Evolutionary conservation across 1,284 basidiomycete species (phyloP).

Genomic region (Trametes versicolor): DNA sequence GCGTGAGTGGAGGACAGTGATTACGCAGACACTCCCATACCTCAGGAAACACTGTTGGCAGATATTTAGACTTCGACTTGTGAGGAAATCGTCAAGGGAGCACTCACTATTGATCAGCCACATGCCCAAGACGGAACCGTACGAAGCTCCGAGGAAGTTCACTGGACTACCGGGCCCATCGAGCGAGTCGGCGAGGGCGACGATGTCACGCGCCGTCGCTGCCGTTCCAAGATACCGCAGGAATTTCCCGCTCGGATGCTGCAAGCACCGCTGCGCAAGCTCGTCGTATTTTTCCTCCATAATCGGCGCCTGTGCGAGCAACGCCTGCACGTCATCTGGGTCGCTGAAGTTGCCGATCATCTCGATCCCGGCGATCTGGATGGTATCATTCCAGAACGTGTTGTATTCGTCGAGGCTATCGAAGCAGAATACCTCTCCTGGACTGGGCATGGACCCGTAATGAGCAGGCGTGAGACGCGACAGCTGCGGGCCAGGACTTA

Average conservation of each 20-base stretch:
- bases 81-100: neutral
- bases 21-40: neutral
- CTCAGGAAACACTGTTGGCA: slow-evolving; percentile 13
- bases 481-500: neutral
- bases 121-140: slow-evolving; percentile 23
- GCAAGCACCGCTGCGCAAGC: slow-evolving; percentile 7
- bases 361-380: slow-evolving; percentile 16
- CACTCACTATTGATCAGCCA: slow-evolving; percentile 30
- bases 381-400: slow-evolving; percentile 22
- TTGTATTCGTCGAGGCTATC: slow-evolving; percentile 10
- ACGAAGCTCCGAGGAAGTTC: slow-evolving; percentile 21
- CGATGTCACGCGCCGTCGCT: slow-evolving; percentile 25
- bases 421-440: slow-evolving; percentile 20
- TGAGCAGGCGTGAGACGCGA: neutral
- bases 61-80: neutral
- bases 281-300: slow-evolving; percentile 23
- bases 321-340: slow-evolving; percentile 1
- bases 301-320: slow-evolving; percentile 13
- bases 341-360: slow-evolving; percentile 16
- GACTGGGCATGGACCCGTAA: neutral
- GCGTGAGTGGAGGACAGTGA: neutral
- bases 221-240: slow-evolving; percentile 25
- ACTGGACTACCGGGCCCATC: slow-evolving; percentile 23
- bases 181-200: slow-evolving; percentile 23
- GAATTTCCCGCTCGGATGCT: slow-evolving; percentile 5